Evolutionary conservation across 768 basidiomycete genomes (phyloP).

Genomic region (Suillus placidus): DNA sequence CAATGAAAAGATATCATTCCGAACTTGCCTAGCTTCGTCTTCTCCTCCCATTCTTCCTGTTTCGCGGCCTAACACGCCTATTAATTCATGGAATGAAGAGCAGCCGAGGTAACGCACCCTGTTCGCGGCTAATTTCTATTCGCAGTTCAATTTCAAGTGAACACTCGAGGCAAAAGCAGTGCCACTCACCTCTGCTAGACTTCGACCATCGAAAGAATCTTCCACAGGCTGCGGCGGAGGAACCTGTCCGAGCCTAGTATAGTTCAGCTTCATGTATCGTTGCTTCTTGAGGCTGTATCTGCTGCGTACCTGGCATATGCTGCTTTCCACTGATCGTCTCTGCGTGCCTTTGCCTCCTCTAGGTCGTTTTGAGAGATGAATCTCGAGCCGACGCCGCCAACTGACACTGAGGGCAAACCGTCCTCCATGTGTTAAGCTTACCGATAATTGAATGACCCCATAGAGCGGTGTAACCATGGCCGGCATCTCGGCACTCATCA

Average conservation of each 20-base stretch:
- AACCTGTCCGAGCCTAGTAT: constrained; percentile 74
- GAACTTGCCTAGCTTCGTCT: constrained; percentile 65
- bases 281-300: neutral
- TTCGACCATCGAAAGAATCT: constrained; percentile 81
- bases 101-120: constrained; percentile 51
- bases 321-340: constrained; percentile 89
- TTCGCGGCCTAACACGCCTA: constrained; percentile 66
- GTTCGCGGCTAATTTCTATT: constrained; percentile 87
- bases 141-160: constrained; percentile 17
- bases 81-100: constrained; percentile 1
- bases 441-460: neutral
- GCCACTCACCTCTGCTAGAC: constrained; percentile 80
- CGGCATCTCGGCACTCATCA: constrained; percentile 3
- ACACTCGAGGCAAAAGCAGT: neutral
- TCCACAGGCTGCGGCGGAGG: constrained; percentile 77
- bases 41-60: constrained; percentile 94
- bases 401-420: constrained; percentile 70
- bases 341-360: constrained; percentile 66
- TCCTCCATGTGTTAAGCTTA: constrained; percentile 53
- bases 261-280: constrained; percentile 12
- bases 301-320: constrained; percentile 75
- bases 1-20: constrained; percentile 10
- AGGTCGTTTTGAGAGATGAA: constrained; percentile 83
- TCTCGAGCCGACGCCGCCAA: constrained; percentile 76
- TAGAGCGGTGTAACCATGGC: neutral